Percentiles rank a stretch among this genome's conserved stretches.
These are phyloP conservation scores for Penicillium sumatraense DNA, from an alignment of 2,329 filamentous ascomycete genomes.

Conservation along the genomic window DNA sequence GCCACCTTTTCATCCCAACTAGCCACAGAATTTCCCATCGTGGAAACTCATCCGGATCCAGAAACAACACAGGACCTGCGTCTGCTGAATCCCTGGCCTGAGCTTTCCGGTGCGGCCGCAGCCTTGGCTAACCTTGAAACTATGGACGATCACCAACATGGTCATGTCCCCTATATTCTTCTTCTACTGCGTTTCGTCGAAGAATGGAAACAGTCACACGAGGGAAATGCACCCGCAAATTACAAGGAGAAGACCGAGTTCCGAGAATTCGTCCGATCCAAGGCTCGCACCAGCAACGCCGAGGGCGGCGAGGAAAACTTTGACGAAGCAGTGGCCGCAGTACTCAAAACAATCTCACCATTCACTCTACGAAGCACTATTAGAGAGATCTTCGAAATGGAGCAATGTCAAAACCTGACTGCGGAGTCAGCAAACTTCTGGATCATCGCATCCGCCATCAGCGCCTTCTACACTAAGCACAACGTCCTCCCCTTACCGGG, in stretches of 20 bases:
- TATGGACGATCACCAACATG: slow-evolving; percentile 80
- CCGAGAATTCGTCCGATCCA: slow-evolving; percentile 68
- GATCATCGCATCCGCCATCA: slow-evolving; percentile 82
- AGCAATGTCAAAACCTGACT: slow-evolving; percentile 57
- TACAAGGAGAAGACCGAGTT: slow-evolving; percentile 91
- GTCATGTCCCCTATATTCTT: slow-evolving; percentile 85
- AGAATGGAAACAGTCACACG: slow-evolving; percentile 74
- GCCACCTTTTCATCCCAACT: slow-evolving; percentile 82
- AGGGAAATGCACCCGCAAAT: slow-evolving; percentile 68
- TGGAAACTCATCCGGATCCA: slow-evolving; percentile 93
- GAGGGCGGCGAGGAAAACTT: slow-evolving; percentile 97
- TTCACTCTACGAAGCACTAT: slow-evolving; percentile 71
- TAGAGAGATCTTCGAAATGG: slow-evolving; percentile 76
- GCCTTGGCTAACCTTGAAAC: slow-evolving; percentile 69
- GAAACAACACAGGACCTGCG: slow-evolving; percentile 84
- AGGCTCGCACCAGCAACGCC: slow-evolving; percentile 71
- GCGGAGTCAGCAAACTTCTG: slow-evolving; percentile 72
- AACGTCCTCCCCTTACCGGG: slow-evolving; percentile 80
- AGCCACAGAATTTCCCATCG: slow-evolving; percentile 81
- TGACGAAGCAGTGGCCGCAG: slow-evolving; percentile 85
- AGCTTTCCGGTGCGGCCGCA: slow-evolving; percentile 69
- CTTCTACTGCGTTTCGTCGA: slow-evolving; percentile 82
- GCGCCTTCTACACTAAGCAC: slow-evolving; percentile 75
- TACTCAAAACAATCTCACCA: slow-evolving; percentile 80
- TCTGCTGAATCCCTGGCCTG: slow-evolving; percentile 83